Evolutionary conservation across 2,329 filamentous ascomycete genomes (phyloP), one percentile per base, ranked within the genome.

Genomic region (Curvularia verruculosa): DNA sequence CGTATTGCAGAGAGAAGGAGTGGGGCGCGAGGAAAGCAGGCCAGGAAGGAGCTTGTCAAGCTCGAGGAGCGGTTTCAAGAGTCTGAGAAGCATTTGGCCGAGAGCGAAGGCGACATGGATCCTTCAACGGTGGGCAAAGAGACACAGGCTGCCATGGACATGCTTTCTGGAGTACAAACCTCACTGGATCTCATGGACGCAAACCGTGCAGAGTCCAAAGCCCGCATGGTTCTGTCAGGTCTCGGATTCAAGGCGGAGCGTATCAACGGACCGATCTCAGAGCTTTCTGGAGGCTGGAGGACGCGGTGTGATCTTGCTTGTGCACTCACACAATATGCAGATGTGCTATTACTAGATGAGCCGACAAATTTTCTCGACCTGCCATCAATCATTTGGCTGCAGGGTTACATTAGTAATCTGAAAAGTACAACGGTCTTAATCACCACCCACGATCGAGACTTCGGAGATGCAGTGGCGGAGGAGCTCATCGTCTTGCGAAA

Each of bases 281-380:
- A 85, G 34, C 80, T 96, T 2, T 95, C 91, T 0, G 91, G 92
- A 6, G 92, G 79, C 0, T 81, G 79, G 79, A 69, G 67, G 47
- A 81, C 78, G 23, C 69, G 79, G 12, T 79, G 77, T 46, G 73
- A 74, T 41, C 72, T 81, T 10, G 80, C 79, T 2, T 77, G 75
- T 3, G 85, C 86, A 0, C 80, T 96, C 3, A 84, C 91, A 1
- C 88, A 92, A 60, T 85, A 88, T 7, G 85, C 87, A 0, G 91
- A 96, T 63, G 85, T 96, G 2, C 81, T 96, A 56, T 87, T 96
- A 49, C 84, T 96, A 2, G 91, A 96, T 72, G 91, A 96, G 71
- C 92, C 92, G 0, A 96, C 91, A 31, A 96, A 96, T 70, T 96
- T 91, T 70, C 83, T 96, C 1, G 91, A 96, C 68, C 80, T 96